Evolutionary conservation across 352 stramenopile species (phyloP), one percentile per base, ranked within the genome.

Genomic region (Phytopythium chamaehyphon): DNA sequence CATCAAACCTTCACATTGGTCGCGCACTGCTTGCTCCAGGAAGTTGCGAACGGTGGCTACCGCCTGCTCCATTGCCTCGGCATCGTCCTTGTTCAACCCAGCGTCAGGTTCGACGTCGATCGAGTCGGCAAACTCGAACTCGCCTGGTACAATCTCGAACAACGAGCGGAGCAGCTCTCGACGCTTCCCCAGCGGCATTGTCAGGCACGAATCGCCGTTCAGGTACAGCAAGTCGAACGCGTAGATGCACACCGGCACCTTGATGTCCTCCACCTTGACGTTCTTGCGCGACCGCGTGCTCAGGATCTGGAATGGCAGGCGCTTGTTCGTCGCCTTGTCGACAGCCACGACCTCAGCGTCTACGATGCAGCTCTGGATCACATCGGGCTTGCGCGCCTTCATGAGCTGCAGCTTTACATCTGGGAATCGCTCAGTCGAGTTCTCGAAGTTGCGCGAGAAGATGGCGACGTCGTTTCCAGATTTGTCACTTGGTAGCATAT

Each of bases 201-300:
- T 62, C 3, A 99, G 72, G 50, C 99, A 76, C 22, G 90, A 98
- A 64, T 90, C 69, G 33, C 96, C 97, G 62, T 99, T 99, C 2
- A 99, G 64, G 65, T 95, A 99, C 47, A 99, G 95, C 49, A 99
- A 69, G 76, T 99, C 98, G 68, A 99, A 99, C 6, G 90, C 96
- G 66, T 98, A 97, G 31, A 99, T 96, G 53, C 88, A 93, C 21
- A 96, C 84, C 21, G 74, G 79, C 2, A 97, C 82, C 63, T 96
- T 96, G 50, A 97, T 94, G 42, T 97, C 87, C 51, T 95, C 75
- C 18, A 90, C 59, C 55, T 87, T 88, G 23, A 92, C 78, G 47
- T 93, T 93, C 74, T 99, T 99, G 47, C 93, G 69, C 47, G 98
- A 98, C 6, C 98, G 80, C 16, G 97, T 99, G 39, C 92, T 99